A percentile compares a stretch with the other conserved stretches of the same genome.
These are phyloP conservation scores for Colletotrichum graminicola DNA, from an alignment of 2,329 filamentous ascomycete genomes.

Conservation along the genomic window DNA sequence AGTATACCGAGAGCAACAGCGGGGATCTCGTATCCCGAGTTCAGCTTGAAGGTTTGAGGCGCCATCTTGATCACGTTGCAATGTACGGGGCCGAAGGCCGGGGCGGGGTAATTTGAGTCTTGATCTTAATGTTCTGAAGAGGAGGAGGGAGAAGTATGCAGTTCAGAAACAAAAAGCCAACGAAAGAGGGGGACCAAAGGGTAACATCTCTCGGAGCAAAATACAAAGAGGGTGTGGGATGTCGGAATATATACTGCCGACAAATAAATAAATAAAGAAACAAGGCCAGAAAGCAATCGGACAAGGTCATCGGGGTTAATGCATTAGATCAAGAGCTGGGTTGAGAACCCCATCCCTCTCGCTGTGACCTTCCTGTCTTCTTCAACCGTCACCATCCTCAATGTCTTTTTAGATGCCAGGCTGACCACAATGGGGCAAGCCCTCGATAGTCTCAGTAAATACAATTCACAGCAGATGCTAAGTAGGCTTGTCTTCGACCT, in stretches of 20 bases:
- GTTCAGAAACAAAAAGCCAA: background rate
- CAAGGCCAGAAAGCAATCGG: background rate
- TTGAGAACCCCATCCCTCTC: background rate
- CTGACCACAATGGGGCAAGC: slow-evolving; percentile 2
- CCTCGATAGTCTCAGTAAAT: background rate
- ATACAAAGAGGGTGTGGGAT: background rate
- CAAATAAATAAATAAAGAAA: background rate
- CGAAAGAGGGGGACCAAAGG: no score
- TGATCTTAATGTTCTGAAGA: slow-evolving; percentile 5
- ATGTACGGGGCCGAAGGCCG: slow-evolving; percentile 14
- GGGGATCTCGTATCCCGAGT: slow-evolving; percentile 73
- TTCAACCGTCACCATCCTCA: background rate
- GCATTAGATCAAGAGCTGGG: slow-evolving; percentile 25
- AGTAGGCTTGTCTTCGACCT: background rate
- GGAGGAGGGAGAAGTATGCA: background rate
- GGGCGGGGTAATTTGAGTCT: slow-evolving; percentile 35
- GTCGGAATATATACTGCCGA: slow-evolving; percentile 36
- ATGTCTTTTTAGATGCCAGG: background rate
- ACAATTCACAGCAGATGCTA: background rate
- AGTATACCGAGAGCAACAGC: slow-evolving; percentile 71
- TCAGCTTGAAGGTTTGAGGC: slow-evolving; percentile 71
- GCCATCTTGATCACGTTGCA: slow-evolving; percentile 56
- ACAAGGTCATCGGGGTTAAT: slow-evolving; percentile 10
- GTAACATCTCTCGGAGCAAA: slow-evolving; percentile 14
- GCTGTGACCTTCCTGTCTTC: background rate